phyloP scores from a whole-genome alignment of 306 rosid species.

The Vicia villosa region DNA sequence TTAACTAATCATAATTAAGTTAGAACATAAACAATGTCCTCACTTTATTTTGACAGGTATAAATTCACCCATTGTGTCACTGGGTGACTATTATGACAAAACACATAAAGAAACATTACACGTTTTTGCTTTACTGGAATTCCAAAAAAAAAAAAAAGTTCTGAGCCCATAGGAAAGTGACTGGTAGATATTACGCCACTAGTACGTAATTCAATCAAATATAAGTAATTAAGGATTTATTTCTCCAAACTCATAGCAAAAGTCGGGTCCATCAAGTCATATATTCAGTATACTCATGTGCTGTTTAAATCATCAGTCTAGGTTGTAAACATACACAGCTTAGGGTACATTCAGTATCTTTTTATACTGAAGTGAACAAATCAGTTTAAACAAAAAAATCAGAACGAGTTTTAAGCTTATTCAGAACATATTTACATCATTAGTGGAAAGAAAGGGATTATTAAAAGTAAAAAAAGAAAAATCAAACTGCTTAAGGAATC shows the following conservation, averaged over 20 bases:
- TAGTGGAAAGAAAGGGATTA: background rate
- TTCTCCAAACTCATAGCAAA: slow-evolving; percentile 2
- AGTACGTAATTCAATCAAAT: background rate
- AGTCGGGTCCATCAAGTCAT: slow-evolving; percentile 5
- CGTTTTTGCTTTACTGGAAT: background rate
- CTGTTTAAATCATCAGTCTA: background rate
- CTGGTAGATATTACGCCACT: background rate
- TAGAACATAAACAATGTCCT: background rate
- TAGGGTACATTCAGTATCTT: slow-evolving; percentile 10
- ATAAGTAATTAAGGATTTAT: background rate
- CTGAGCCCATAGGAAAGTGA: slow-evolving; percentile 2
- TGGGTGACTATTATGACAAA: background rate
- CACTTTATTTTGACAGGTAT: background rate
- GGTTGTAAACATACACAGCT: slow-evolving; percentile 19
- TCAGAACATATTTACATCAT: slow-evolving; percentile 25
- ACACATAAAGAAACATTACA: slow-evolving; percentile 1
- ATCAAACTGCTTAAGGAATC: slow-evolving; percentile 19
- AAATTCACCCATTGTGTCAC: background rate
- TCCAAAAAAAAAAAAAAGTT: background rate
- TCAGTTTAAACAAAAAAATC: background rate
- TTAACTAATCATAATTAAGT: background rate
- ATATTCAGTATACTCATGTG: slow-evolving; percentile 18
- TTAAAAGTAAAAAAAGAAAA: slow-evolving; percentile 14
- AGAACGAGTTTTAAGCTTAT: slow-evolving; percentile 20
- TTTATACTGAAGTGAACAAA: slow-evolving; percentile 18